Evolutionary conservation across 345 rosid species (phyloP), one percentile per base, ranked within the genome.

Genomic region (Citrus reticulata): DNA sequence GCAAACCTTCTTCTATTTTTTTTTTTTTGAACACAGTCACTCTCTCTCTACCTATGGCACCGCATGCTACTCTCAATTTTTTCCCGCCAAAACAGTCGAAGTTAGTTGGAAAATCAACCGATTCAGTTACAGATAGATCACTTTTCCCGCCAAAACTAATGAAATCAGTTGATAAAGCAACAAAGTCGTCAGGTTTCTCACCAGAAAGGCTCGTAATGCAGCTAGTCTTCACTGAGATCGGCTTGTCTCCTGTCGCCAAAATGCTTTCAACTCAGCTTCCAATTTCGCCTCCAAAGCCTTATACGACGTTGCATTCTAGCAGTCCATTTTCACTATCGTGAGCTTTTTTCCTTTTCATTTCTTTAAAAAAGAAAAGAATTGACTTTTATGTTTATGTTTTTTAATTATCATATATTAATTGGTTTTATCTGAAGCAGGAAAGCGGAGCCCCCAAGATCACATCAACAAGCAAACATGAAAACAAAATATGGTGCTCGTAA

Each of bases 171-270:
- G 78, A 73, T 65, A 74, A 17, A 64, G 69, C 30, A 65, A 70
- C 37, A 25, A n/a, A 46, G 51, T 49, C 71, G 6, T 70, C 78
- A 19, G 24, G 32, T 78, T 74, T 80, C 83, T 77, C 77, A 68
- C 61, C 82, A 42, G 78, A 74, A 83, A 84, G 80, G 76, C 85
- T 73, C 55, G 78, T 77, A 61, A 83, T 57, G 75, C 82, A 84
- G 81, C 85, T 87, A 66, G 82, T 85, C 61, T 88, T 87, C 70
- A 84, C 91, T 5, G 83, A 86, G 83, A 70, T 83, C 24, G 85
- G 87, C 68, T 77, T 76, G 75, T 77, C 86, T 73, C 84, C 81
- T 9, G n/a, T 76, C 68, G 37, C 64, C 19, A 62, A 29, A 2
- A 74, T 82, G 55, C 79, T 57, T 51, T 39, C 67, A 30, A 37